These are phyloP conservation scores for Eimeria brunetti DNA, from an alignment of 169 alveolate species.

Conservation along the genomic window DNA sequence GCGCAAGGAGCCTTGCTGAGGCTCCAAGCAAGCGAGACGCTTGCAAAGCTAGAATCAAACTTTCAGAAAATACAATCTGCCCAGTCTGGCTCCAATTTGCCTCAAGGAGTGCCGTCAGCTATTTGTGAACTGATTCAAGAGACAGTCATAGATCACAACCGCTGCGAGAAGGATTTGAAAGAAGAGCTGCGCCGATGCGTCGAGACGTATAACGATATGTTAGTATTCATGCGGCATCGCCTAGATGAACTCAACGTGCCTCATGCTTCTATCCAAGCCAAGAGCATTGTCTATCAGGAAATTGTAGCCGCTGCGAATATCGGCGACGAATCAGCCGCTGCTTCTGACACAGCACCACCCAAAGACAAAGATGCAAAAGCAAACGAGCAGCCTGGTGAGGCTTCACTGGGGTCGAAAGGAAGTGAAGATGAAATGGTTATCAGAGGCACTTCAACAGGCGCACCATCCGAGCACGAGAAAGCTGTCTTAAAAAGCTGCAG, in stretches of 20 bases:
- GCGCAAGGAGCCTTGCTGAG: conserved; percentile 33
- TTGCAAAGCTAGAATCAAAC: conserved; percentile 27
- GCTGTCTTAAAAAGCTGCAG: background rate
- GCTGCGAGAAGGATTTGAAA: background rate
- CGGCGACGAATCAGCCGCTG: background rate
- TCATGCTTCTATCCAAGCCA: background rate
- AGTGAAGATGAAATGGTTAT: background rate
- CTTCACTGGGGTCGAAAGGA: background rate
- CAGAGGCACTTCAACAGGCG: background rate
- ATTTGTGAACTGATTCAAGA: background rate
- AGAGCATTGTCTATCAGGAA: background rate
- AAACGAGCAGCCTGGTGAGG: background rate
- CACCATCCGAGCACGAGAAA: background rate
- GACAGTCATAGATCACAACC: background rate
- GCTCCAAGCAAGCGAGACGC: conserved; percentile 19
- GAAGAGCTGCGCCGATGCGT: background rate
- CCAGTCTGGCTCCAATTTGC: background rate
- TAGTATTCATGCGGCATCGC: conserved; percentile 41
- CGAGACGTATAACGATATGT: background rate
- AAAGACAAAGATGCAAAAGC: background rate
- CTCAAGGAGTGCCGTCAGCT: conserved; percentile 9
- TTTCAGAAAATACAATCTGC: conserved; percentile 8
- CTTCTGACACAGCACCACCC: background rate
- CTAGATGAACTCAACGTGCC: conserved; percentile 18
- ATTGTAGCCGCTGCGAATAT: no score